phyloP scores from a whole-genome alignment of 805 yeast species.

The Sugiyamaella qingdaonensis region DNA sequence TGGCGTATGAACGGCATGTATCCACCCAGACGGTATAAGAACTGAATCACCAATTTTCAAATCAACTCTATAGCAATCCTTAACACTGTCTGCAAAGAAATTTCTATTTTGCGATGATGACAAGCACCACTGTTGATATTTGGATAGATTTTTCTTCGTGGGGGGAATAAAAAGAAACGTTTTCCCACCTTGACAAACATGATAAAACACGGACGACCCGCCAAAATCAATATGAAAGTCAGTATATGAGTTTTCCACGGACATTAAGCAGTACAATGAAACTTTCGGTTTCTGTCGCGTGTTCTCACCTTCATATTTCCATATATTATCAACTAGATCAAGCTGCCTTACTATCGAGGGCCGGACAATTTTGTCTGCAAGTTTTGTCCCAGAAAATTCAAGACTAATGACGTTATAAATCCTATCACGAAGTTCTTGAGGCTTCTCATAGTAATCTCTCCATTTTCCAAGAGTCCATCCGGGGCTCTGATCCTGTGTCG shows the following conservation, averaged over 20 bases:
- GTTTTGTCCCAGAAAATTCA: conserved; percentile 60
- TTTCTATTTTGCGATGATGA: conserved; percentile 55
- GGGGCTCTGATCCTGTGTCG: conserved; percentile 59
- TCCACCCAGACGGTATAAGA: conserved; percentile 89
- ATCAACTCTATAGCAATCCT: conserved; percentile 51
- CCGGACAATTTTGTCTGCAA: conserved; percentile 50
- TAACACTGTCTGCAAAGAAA: conserved; percentile 58
- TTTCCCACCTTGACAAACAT: conserved; percentile 70
- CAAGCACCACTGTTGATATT: conserved; percentile 70
- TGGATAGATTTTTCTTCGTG: conserved; percentile 52
- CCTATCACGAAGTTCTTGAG: conserved; percentile 49
- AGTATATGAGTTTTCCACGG: conserved; percentile 73
- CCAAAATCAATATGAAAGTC: conserved; percentile 92
- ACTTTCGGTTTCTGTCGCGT: conserved; percentile 33
- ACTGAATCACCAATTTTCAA: conserved; percentile 65
- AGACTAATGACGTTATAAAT: conserved; percentile 77
- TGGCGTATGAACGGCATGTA: conserved; percentile 85
- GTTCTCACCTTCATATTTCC: conserved; percentile 39
- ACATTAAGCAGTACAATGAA: conserved; percentile 79
- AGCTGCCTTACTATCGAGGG: conserved; percentile 61
- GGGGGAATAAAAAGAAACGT: conserved; percentile 79
- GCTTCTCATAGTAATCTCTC: conserved; percentile 61
- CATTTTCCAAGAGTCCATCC: conserved; percentile 70
- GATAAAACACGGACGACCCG: conserved; percentile 88
- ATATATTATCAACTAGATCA: conserved; percentile 67